Evolutionary conservation across 768 basidiomycete genomes (phyloP), one percentile per base, ranked within the genome.

Genomic region (Lactarius pseudohatsudake): DNA sequence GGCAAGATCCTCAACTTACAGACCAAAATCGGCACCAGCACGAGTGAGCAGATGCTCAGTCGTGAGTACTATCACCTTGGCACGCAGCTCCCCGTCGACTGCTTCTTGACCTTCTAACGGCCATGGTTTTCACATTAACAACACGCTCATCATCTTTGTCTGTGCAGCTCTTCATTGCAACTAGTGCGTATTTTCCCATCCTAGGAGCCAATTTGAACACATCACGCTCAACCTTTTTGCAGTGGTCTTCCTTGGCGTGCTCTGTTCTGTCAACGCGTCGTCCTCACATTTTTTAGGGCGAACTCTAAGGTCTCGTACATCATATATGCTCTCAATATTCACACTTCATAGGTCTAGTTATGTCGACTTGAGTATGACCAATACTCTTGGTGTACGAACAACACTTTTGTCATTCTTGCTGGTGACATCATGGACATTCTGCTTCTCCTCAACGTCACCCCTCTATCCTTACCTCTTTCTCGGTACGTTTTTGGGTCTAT

Each of bases 1-100:
- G 96, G 96, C 38, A 99, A 97, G 26, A 98, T 99, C 74, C 80
- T 99, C 73, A 99, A 99, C 78, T 99, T 99, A 90, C 91, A 94
- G 83, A 99, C 97, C 64, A 99, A 99, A 86, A 96, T 99, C 73
- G 96, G 97, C 15, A 98, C 96, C n/a, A 96, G 97, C 77, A 99
- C 98, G 97, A 96, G 97, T 41, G 97, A 99, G 76, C 97, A 99
- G 78, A 94, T 98, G 93, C 85, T 99, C 73, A 97, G 94, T 79
- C 87, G 97, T 69, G 97, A 98, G 78, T 98, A 99, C 77, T 99
- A 99, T 78, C 98, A 98, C 74, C 79, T 99, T 68, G 96, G 97
- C 34, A 99, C 97, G 28, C 97, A 98, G 75, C 85, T 99, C 61
- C 96, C 97, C 45, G 89, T 98, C 75, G 97, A 99, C 76, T 88